Evolutionary conservation across 352 stramenopile genomes (phyloP).

Genomic region (Phytopythium ostracodes): DNA sequence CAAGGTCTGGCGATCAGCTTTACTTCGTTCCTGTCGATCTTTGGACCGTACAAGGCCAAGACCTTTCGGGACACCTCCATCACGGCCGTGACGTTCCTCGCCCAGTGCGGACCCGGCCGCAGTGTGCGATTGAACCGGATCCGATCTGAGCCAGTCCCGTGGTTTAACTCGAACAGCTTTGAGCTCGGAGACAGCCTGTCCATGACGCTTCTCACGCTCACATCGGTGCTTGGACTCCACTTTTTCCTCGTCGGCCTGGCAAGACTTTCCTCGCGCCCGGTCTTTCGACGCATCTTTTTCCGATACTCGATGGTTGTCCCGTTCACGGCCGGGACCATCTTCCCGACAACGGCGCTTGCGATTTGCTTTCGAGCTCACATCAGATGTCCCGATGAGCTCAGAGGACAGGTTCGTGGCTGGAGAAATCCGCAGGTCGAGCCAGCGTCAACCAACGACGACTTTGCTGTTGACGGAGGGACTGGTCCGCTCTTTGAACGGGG

Average conservation of each 20-base stretch:
- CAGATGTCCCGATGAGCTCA: background rate
- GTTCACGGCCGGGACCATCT: background rate
- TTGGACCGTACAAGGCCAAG: conserved; percentile 23
- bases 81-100: background rate
- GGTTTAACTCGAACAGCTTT: background rate
- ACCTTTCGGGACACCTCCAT: conserved; percentile 2
- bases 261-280: background rate
- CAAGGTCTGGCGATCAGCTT: conserved; percentile 33
- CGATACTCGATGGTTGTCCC: conserved; percentile 4
- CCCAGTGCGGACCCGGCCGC: background rate
- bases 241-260: background rate
- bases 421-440: background rate
- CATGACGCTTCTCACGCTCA: conserved; percentile 13
- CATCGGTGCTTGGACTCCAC: conserved; percentile 2
- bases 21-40: conserved; percentile 29
- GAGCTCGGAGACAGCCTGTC: conserved; percentile 11
- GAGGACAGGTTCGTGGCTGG: background rate
- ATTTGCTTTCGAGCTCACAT: conserved; percentile 4
- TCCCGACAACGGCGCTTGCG: background rate
- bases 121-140: background rate
- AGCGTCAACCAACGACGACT: background rate
- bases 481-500: background rate
- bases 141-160: background rate
- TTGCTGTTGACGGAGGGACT: conserved; percentile 9
- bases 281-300: background rate